Conservation (phyloP, 768 basidiomycete species). For the Dioszegia crocea region DNA sequence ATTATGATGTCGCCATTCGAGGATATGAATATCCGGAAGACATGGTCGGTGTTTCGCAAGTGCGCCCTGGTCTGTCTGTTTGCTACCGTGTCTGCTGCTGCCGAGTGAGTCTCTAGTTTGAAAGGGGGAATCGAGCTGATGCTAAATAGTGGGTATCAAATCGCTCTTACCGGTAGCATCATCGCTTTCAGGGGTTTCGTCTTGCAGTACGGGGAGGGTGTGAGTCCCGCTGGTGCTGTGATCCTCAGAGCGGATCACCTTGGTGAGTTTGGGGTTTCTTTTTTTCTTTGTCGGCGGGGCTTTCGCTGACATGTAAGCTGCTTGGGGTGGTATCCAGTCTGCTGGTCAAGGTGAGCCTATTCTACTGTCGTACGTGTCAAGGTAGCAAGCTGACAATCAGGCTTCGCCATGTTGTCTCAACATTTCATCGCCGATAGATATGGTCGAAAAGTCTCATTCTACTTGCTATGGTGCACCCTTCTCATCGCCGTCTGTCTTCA, state of each 20-base stretch:
- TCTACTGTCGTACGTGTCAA: constrained; percentile 17
- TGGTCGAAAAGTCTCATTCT: constrained; percentile 34
- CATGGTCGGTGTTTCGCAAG: constrained; percentile 27
- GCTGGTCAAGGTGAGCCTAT: constrained; percentile 30
- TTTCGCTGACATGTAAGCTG: constrained; percentile 18
- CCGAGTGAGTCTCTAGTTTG: constrained; percentile 16
- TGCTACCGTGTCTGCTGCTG: constrained; percentile 32
- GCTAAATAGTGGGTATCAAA: constrained; percentile 16
- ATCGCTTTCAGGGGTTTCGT: constrained; percentile 41
- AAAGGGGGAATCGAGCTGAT: neutral
- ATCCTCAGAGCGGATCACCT: constrained; percentile 5
- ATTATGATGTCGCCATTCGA: constrained; percentile 36
- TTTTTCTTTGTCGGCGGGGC: neutral
- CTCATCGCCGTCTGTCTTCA: constrained; percentile 14
- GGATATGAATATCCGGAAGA: constrained; percentile 24
- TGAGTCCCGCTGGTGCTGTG: neutral
- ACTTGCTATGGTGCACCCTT: constrained; percentile 24
- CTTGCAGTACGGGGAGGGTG: constrained; percentile 24
- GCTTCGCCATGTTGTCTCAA: constrained; percentile 10
- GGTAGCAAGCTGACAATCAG: neutral
- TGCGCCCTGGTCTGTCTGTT: constrained; percentile 22
- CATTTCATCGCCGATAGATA: constrained; percentile 25
- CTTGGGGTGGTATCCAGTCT: constrained; percentile 30
- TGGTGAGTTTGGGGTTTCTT: neutral
- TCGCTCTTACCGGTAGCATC: constrained; percentile 33